Conservation (phyloP, 805 yeast species). For the Brettanomyces custersianus region DNA sequence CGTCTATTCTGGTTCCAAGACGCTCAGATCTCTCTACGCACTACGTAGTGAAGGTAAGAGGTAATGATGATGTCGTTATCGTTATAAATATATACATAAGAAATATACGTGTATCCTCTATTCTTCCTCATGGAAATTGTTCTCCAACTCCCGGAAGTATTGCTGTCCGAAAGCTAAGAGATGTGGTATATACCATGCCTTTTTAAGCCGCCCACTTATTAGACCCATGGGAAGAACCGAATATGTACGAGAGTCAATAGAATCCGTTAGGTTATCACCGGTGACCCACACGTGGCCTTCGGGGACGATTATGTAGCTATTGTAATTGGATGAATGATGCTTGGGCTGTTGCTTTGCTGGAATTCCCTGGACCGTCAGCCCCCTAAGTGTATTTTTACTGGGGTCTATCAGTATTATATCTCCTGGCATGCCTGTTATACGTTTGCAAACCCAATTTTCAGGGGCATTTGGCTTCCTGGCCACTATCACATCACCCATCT, state of each 20-base stretch:
- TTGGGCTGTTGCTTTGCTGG: constrained; percentile 1
- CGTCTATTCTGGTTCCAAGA: constrained; percentile 56
- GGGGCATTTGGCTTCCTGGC: constrained; percentile 89
- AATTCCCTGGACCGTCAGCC: constrained; percentile 6
- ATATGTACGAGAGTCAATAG: constrained; percentile 84
- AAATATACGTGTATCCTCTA: not conserved
- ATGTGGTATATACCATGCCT: constrained; percentile 46
- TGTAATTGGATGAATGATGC: constrained; percentile 13
- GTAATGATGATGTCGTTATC: constrained; percentile 1
- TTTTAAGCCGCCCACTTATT: constrained; percentile 78
- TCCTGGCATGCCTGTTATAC: constrained; percentile 95
- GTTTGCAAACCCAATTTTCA: constrained; percentile 75
- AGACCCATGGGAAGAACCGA: constrained; percentile 86
- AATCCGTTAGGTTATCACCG: constrained; percentile 84
- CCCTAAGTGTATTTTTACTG: constrained; percentile 41
- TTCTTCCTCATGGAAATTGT: constrained; percentile 27
- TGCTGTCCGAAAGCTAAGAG: constrained; percentile 28
- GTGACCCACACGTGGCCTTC: constrained; percentile 96
- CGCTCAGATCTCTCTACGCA: constrained; percentile 34
- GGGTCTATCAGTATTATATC: constrained; percentile 81
- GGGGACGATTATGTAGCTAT: constrained; percentile 69
- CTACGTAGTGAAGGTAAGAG: constrained; percentile 21
- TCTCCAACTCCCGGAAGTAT: constrained; percentile 48
- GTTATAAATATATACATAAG: constrained; percentile 1
- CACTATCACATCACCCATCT: constrained; percentile 81